Evolutionary conservation across 176 grass and related monocot species (phyloP).

Genomic region (Canna indica): DNA sequence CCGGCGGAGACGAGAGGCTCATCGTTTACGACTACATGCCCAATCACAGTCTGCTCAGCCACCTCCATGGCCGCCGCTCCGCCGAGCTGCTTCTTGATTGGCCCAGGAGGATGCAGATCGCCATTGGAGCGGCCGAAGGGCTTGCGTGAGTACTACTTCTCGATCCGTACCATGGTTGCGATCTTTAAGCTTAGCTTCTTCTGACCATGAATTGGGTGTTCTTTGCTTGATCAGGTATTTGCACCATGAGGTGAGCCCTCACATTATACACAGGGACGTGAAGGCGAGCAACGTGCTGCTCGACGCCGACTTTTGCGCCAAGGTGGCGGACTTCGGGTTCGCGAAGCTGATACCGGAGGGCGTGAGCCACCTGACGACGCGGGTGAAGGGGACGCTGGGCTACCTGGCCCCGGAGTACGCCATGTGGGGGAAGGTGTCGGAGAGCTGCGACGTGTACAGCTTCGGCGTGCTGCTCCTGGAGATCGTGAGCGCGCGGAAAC

Average conservation of each 20-base stretch:
- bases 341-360: constrained; percentile 74
- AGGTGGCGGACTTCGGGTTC: constrained; percentile 75
- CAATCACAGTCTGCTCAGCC: constrained; percentile 64
- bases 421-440: constrained; percentile 71
- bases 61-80: constrained; percentile 49
- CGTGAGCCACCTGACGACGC: constrained; percentile 61
- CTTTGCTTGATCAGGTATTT: constrained; percentile 28
- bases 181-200: too few relatives aligned
- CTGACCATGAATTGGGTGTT: too few relatives aligned
- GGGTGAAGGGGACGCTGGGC: constrained; percentile 67
- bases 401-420: constrained; percentile 78
- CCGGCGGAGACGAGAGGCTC: constrained; percentile 57
- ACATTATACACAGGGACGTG: constrained; percentile 74
- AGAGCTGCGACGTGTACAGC: constrained; percentile 84
- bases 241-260: constrained; percentile 63
- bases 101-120: constrained; percentile 53
- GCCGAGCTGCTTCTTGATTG: constrained; percentile 42
- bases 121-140: constrained; percentile 56
- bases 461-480: constrained; percentile 74
- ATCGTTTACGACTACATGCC: constrained; percentile 91
- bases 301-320: constrained; percentile 51
- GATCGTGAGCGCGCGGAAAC: constrained; percentile 45
- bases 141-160: constrained; percentile 33
- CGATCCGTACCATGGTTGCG: too few relatives aligned
- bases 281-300: constrained; percentile 80